Conservation (phyloP, 176 grass and related monocot genomes). For the Zizania latifolia region DNA sequence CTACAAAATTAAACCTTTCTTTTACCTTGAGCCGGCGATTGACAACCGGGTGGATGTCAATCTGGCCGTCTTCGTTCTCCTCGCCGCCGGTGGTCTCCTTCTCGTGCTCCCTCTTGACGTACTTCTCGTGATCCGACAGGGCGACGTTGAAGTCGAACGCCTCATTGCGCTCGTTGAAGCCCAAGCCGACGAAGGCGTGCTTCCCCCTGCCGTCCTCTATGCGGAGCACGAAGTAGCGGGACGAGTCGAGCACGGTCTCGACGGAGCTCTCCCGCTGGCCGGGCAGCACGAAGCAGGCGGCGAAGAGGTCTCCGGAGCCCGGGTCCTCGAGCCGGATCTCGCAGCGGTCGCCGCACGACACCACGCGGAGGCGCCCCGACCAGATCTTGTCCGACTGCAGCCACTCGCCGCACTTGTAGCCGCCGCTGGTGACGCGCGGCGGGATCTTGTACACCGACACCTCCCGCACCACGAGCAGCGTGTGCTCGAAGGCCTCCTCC, state of each 20-base stretch:
- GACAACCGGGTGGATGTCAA: conserved; percentile 83
- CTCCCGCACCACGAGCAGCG: conserved; percentile 91
- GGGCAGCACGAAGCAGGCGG: conserved; percentile 73
- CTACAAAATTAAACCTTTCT: neutral
- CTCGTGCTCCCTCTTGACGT: conserved; percentile 94
- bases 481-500: conserved; percentile 96
- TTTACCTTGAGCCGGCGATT: conserved; percentile 89
- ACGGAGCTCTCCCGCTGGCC: conserved; percentile 65
- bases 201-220: conserved; percentile 84
- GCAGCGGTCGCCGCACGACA: conserved; percentile 83
- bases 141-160: conserved; percentile 99
- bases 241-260: conserved; percentile 86
- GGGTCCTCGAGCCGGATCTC: conserved; percentile 96
- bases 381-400: conserved; percentile 97
- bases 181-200: conserved; percentile 93
- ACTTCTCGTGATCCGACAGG: conserved; percentile 94
- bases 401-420: conserved; percentile 99
- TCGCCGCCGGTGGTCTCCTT: conserved; percentile 56
- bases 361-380: conserved; percentile 90
- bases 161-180: conserved; percentile 92
- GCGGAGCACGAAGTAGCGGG: conserved; percentile 90
- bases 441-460: conserved; percentile 96
- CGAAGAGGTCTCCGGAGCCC: conserved; percentile 80
- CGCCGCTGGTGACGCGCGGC: conserved; percentile 78
- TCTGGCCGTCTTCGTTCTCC: conserved; percentile 50